Evolutionary conservation across 2,329 filamentous ascomycete genomes (phyloP), one percentile per base, ranked within the genome.

Genomic region (Nigrograna mackinnonii): DNA sequence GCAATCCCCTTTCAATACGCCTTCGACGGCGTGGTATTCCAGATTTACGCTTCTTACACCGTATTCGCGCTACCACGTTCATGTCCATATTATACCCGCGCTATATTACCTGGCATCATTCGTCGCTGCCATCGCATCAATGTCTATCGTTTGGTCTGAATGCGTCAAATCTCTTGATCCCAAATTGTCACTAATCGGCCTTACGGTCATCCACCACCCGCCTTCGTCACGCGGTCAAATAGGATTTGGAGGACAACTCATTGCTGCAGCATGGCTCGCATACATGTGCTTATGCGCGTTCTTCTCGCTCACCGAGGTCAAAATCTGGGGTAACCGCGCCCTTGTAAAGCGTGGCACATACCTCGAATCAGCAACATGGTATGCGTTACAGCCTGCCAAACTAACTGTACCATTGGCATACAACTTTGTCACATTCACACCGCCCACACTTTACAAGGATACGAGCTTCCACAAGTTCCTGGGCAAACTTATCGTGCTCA

Each of bases 221-320:
- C 80, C 82, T 24, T 83, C 84, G 30, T 80, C 85, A 9, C 82
- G 83, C 43, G 86, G 85, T 19, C 84, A 88, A 43, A 85, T 97
- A 47, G 89, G 89, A 14, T 91, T 97, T 55, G 86, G 85, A 2
- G 90, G 91, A 4, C 94, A 99, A 66, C 67, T 91, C 33, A 86
- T 92, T 36, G 88, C 92, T 1, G 85, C 90, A 2, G 74, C 83
- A 12, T 99, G 94, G 94, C 85, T 99, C 47, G 78, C 91, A 43
- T 99, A 99, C 75, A 99, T 99, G 94, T 95, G 89, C 66, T 79
- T 87, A 12, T 91, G 91, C 35, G 90, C 94, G 4, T 80, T 97
- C 37, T 87, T 84, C 43, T 91, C 91, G 6, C 85, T 99, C 60
- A 90, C 86, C 12, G 90, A 96, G 63, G 89, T 96, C 57, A 95